phyloP scores from a whole-genome alignment of 2,329 filamentous ascomycete genomes.

The Colletotrichum tropicale region DNA sequence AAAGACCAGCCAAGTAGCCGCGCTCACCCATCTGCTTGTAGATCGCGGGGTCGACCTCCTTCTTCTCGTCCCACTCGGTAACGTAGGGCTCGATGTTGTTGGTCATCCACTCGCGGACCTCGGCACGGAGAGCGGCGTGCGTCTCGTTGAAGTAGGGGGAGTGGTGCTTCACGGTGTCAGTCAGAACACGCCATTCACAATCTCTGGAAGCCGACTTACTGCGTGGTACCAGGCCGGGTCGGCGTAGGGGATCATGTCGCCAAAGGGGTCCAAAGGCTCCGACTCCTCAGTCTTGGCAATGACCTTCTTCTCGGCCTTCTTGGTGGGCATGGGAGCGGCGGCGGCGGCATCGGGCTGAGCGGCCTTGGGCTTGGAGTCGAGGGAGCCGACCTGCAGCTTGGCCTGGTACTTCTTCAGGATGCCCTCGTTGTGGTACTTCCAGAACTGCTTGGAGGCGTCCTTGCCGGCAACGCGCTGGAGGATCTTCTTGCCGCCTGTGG shows the following conservation, averaged over 20 bases:
- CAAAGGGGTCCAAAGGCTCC: conserved; percentile 83
- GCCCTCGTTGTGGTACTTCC: conserved; percentile 82
- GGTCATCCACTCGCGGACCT: conserved; percentile 92
- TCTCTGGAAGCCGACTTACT: conserved; percentile 55
- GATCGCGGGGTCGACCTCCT: conserved; percentile 83
- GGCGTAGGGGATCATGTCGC: conserved; percentile 85
- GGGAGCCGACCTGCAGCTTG: conserved; percentile 81
- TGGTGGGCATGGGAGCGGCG: conserved; percentile 47
- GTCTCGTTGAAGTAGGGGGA: conserved; percentile 96
- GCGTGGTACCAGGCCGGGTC: conserved; percentile 96
- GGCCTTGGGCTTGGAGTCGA: conserved; percentile 83
- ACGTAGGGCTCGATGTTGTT: conserved; percentile 88
- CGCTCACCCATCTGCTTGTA: conserved; percentile 96
- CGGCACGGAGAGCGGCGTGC: conserved; percentile 87
- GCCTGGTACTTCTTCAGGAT: conserved; percentile 87
- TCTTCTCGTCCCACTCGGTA: conserved; percentile 96
- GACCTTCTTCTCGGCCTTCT: conserved; percentile 39
- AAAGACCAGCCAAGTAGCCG: conserved; percentile 90
- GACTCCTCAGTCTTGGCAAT: conserved; percentile 54
- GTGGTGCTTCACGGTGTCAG: conserved; percentile 71
- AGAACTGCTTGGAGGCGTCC: conserved; percentile 71
- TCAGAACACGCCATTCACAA: too few relatives aligned
- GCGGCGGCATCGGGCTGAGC: conserved; percentile 54
- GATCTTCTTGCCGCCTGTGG: conserved; percentile 66
- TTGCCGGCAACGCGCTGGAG: conserved; percentile 67